Evolutionary conservation across 2,329 filamentous ascomycete genomes (phyloP).

Genomic region (Diaporthe citrichinensis): DNA sequence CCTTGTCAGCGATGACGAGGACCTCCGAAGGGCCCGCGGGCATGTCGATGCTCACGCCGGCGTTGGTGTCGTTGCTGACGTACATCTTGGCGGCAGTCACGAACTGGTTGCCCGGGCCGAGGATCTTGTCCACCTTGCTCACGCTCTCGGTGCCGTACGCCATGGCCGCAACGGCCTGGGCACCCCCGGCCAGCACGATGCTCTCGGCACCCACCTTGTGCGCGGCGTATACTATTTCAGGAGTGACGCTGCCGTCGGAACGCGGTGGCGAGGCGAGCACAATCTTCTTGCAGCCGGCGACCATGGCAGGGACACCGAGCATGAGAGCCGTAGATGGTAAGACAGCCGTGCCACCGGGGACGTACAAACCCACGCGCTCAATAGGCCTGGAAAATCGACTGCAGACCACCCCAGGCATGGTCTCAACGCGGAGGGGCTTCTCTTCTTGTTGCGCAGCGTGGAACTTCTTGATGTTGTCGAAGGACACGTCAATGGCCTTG

Average conservation of each 20-base stretch:
- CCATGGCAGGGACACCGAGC: constrained; percentile 97
- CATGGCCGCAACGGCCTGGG: constrained; percentile 95
- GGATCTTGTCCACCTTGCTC: constrained; percentile 98
- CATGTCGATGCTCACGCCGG: constrained; percentile 97
- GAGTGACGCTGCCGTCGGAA: constrained; percentile 89
- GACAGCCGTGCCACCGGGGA: constrained; percentile 97
- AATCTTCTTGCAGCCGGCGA: constrained; percentile 95
- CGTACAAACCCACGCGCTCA: constrained; percentile 95
- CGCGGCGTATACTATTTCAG: constrained; percentile 96
- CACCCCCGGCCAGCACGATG: constrained; percentile 95
- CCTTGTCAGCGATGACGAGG: constrained; percentile 91
- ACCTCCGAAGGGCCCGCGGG: constrained; percentile 97
- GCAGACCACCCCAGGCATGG: constrained; percentile 97
- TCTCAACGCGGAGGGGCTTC: constrained; percentile 88
- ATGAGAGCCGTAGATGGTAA: constrained; percentile 96
- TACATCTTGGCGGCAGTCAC: constrained; percentile 99
- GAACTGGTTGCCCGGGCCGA: constrained; percentile 97
- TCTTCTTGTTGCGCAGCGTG: constrained; percentile 92
- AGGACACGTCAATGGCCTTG: constrained; percentile 93
- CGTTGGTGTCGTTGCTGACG: constrained; percentile 96
- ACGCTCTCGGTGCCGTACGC: constrained; percentile 97
- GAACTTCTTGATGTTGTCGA: constrained; percentile 94
- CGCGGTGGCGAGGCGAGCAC: constrained; percentile 93
- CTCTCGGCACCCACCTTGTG: constrained; percentile 97
- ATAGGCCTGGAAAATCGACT: constrained; percentile 94